These are phyloP conservation scores for Cercospora berteroae DNA, from an alignment of 2,329 filamentous ascomycete genomes.

Conservation along the genomic window DNA sequence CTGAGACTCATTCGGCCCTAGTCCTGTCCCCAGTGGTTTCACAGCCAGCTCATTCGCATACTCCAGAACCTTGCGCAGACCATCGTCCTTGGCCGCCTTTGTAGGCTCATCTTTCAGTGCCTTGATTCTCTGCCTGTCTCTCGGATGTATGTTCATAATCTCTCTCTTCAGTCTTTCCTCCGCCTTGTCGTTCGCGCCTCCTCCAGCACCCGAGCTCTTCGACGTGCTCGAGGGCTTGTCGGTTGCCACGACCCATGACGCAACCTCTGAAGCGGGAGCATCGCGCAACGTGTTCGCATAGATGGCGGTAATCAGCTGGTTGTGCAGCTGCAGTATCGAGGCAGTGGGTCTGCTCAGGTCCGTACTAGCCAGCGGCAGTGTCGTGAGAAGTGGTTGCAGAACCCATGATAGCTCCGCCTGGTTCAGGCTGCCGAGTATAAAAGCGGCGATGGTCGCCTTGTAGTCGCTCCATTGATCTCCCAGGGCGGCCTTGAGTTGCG, in stretches of 20 bases:
- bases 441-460: conserved; percentile 57
- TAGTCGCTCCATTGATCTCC: conserved; percentile 61
- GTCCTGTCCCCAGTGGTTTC: conserved; percentile 24
- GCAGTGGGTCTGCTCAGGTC: conserved; percentile 23
- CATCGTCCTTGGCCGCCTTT: conserved; percentile 22
- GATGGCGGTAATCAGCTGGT: conserved; percentile 59
- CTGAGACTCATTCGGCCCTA: conserved; percentile 23
- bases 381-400: conserved; percentile 55
- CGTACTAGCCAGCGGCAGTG: conserved; percentile 44
- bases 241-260: conserved; percentile 63
- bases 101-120: conserved; percentile 28
- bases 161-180: conserved; percentile 64
- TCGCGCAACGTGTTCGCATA: conserved; percentile 60
- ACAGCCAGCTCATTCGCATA: conserved; percentile 34
- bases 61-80: conserved; percentile 28
- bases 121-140: conserved; percentile 56
- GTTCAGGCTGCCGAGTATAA: conserved; percentile 59
- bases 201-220: conserved; percentile 44
- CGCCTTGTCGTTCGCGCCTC: conserved; percentile 56
- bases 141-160: conserved; percentile 60
- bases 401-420: conserved; percentile 59
- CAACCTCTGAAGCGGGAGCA: conserved; percentile 58
- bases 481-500: conserved; percentile 59
- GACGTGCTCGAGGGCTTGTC: conserved; percentile 75
- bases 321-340: conserved; percentile 54